These are phyloP conservation scores for Penicillium maclennaniae DNA, from an alignment of 495 filamentous ascomycete genomes.

Conservation along the genomic window DNA sequence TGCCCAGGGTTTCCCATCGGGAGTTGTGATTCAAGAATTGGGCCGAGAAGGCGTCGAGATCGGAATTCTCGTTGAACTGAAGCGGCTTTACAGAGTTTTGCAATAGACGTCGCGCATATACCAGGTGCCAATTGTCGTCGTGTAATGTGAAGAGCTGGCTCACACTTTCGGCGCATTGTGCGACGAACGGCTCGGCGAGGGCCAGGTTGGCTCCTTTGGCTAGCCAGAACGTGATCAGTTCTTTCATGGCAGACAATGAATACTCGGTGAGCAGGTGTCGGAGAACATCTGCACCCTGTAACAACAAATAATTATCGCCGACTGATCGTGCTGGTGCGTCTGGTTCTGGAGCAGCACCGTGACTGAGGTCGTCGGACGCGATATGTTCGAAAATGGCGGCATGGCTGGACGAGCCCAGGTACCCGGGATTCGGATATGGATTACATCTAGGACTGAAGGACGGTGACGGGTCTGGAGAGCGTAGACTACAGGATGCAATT, in stretches of 20 bases:
- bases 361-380: slow-evolving; percentile 17
- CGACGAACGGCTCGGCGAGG: slow-evolving; percentile 31
- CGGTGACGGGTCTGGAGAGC: slow-evolving; percentile 20
- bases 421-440: slow-evolving; percentile 43
- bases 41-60: slow-evolving; percentile 24
- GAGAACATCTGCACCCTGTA: slow-evolving; percentile 28
- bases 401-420: slow-evolving; percentile 42
- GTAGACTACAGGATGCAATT: slow-evolving; percentile 9
- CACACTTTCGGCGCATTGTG: slow-evolving; percentile 25
- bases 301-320: slow-evolving; percentile 23
- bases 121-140: slow-evolving; percentile 28
- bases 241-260: slow-evolving; percentile 24
- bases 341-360: slow-evolving; percentile 2
- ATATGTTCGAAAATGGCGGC: slow-evolving; percentile 41
- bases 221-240: slow-evolving; percentile 32
- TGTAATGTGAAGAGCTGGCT: slow-evolving; percentile 24
- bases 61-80: slow-evolving; percentile 17
- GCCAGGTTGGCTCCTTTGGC: slow-evolving; percentile 34
- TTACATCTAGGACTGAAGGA: slow-evolving; percentile 26
- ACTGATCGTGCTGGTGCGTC: slow-evolving; percentile 8
- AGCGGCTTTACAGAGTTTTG: slow-evolving; percentile 33
- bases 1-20: slow-evolving; percentile 42
- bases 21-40: slow-evolving; percentile 34
- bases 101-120: slow-evolving; percentile 30
- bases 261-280: slow-evolving; percentile 23